These are phyloP conservation scores for Musa troglodytarum DNA, from an alignment of 176 grass and related monocot genomes.

Conservation along the genomic window DNA sequence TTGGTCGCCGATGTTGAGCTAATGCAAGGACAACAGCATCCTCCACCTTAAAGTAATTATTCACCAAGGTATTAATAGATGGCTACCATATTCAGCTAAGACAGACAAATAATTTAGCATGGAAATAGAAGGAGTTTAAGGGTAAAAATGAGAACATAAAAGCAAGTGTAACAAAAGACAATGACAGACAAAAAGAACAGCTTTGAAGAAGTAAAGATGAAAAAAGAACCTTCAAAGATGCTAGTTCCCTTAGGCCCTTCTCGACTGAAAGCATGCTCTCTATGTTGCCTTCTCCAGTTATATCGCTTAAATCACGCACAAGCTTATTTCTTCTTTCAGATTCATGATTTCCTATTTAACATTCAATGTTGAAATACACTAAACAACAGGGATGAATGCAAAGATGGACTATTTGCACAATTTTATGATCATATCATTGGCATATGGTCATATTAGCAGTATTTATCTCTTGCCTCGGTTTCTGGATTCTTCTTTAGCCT, in stretches of 20 bases:
- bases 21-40: conserved; percentile 93
- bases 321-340: conserved; percentile 67
- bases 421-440: conserved; percentile 5
- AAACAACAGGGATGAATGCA: conserved; percentile 18
- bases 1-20: conserved; percentile 75
- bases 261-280: conserved; percentile 98
- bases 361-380: conserved; percentile 20
- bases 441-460: conserved; percentile 3
- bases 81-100: conserved; percentile 6
- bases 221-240: conserved; percentile 70
- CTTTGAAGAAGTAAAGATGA: not conserved
- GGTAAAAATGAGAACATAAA: not conserved
- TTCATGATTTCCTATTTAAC: conserved; percentile 51
- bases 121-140: not conserved
- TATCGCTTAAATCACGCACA: conserved; percentile 65
- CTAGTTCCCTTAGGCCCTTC: conserved; percentile 94
- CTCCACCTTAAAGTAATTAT: conserved; percentile 61
- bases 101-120: not conserved
- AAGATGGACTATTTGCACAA: conserved; percentile 3
- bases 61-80: conserved; percentile 15
- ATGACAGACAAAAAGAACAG: not conserved
- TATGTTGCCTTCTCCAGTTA: conserved; percentile 96
- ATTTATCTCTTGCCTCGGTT: conserved; percentile 43
- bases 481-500: conserved; percentile 76
- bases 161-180: not conserved